Conservation (phyloP, 169 alveolate genomes). For the Sarcocystis neurona region DNA sequence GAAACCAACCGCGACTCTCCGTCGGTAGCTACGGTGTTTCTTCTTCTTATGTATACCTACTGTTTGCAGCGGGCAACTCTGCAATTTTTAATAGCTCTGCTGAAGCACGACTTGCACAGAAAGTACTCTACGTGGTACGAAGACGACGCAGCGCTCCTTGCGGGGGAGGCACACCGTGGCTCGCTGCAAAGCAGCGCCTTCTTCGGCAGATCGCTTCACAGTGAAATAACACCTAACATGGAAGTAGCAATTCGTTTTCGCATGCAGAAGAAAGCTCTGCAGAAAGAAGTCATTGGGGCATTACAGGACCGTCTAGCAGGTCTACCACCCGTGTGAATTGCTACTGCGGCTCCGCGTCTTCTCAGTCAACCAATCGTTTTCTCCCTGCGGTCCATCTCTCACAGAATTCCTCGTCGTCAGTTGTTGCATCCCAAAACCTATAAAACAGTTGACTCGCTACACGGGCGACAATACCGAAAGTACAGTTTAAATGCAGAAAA, state of each 20-base stretch:
- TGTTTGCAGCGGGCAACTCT: background rate
- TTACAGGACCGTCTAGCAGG: background rate
- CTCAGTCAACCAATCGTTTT: too few species aligned
- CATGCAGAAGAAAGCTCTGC: background rate
- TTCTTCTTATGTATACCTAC: background rate
- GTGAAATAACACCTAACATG: background rate
- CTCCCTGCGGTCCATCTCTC: too few species aligned
- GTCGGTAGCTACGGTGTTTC: background rate
- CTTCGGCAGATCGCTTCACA: background rate
- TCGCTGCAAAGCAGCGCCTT: background rate
- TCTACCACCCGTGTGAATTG: too few species aligned
- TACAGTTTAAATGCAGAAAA: too few species aligned
- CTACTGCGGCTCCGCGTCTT: too few species aligned
- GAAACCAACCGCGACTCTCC: background rate
- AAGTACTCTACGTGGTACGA: background rate
- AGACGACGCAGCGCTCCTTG: background rate
- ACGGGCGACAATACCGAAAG: too few species aligned
- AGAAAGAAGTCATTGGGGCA: background rate
- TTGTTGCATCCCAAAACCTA: too few species aligned
- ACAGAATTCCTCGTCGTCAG: too few species aligned
- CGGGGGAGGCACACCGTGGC: background rate
- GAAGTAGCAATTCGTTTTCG: slow-evolving; percentile 22
- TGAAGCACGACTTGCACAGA: slow-evolving; percentile 8
- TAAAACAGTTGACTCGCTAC: too few species aligned
- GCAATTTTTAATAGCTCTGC: background rate